These are phyloP conservation scores for Ustulina deusta DNA, from an alignment of 2,329 filamentous ascomycete species.

Conservation along the genomic window DNA sequence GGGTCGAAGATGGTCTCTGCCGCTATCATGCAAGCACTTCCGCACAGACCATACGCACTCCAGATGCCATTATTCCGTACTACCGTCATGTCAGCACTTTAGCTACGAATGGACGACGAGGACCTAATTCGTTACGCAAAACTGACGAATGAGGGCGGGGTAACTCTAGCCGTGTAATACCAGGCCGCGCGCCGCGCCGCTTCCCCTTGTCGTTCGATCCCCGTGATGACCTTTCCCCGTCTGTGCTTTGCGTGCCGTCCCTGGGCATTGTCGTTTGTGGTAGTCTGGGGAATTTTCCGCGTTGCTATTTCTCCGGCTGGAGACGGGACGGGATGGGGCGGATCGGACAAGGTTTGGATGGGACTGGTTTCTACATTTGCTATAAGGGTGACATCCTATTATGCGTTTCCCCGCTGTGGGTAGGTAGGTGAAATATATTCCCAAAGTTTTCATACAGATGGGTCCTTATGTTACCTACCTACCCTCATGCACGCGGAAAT, in stretches of 20 bases:
- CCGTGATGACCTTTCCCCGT: constrained; percentile 32
- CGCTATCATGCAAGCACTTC: constrained; percentile 32
- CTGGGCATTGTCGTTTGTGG: constrained; percentile 12
- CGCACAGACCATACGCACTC: constrained; percentile 21
- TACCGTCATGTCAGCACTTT: constrained; percentile 34
- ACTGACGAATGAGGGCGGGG: constrained; percentile 5
- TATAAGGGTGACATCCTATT: constrained; percentile 5
- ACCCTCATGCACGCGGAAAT: constrained; percentile 24
- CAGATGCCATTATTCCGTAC: constrained; percentile 7
- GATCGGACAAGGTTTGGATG: background rate
- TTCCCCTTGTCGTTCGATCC: constrained; percentile 13
- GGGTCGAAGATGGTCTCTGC: constrained; percentile 7
- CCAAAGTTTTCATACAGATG: constrained; percentile 9
- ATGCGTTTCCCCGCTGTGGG: constrained; percentile 7
- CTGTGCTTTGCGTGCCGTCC: constrained; percentile 33
- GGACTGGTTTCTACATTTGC: constrained; percentile 2
- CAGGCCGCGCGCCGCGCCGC: constrained; percentile 15
- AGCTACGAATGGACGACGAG: constrained; percentile 13
- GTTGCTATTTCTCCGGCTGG: constrained; percentile 5
- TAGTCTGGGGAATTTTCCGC: constrained; percentile 24
- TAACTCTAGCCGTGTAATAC: constrained; percentile 21
- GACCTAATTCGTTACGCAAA: background rate
- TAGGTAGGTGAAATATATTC: background rate
- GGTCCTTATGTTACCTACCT: constrained; percentile 13
- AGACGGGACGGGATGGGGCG: background rate